phyloP scores from a whole-genome alignment of 805 yeast genomes.

The Saturnispora bothae region DNA sequence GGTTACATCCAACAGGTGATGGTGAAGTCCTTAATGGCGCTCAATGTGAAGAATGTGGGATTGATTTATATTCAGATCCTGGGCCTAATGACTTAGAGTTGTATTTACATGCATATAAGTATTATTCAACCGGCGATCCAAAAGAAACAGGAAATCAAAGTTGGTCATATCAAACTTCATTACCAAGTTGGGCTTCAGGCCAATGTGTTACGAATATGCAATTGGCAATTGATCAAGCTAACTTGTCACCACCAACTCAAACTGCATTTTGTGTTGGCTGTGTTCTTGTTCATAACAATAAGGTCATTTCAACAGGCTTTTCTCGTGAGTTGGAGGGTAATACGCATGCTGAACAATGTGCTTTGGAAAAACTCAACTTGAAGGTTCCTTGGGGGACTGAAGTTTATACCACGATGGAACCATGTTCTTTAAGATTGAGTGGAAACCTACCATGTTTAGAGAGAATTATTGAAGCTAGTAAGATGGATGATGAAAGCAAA shows the following conservation, averaged over 20 bases:
- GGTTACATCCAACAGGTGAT: constrained; percentile 45
- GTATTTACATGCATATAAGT: constrained; percentile 86
- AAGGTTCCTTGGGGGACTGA: constrained; percentile 63
- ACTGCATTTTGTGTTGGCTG: constrained; percentile 96
- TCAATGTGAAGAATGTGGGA: constrained; percentile 51
- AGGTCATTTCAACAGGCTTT: constrained; percentile 69
- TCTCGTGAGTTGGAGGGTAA: constrained; percentile 90
- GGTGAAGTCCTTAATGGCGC: constrained; percentile 61
- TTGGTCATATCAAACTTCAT: constrained; percentile 69
- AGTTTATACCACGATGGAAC: constrained; percentile 94
- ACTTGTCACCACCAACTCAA: constrained; percentile 66
- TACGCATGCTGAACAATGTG: constrained; percentile 97
- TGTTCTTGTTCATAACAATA: constrained; percentile 55
- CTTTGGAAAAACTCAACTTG: constrained; percentile 56
- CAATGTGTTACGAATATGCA: constrained; percentile 56
- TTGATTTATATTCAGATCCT: constrained; percentile 75
- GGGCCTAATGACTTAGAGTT: constrained; percentile 77
- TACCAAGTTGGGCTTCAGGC: constrained; percentile 75
- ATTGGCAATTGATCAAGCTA: constrained; percentile 67
- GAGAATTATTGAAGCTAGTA: constrained; percentile 39
- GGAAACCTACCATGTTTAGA: constrained; percentile 87
- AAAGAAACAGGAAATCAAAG: background rate
- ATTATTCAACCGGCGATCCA: constrained; percentile 38
- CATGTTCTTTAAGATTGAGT: constrained; percentile 80
- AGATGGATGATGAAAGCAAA: background rate